phyloP scores from a whole-genome alignment of 2,329 filamentous ascomycete genomes.

The Alternaria dauci region DNA sequence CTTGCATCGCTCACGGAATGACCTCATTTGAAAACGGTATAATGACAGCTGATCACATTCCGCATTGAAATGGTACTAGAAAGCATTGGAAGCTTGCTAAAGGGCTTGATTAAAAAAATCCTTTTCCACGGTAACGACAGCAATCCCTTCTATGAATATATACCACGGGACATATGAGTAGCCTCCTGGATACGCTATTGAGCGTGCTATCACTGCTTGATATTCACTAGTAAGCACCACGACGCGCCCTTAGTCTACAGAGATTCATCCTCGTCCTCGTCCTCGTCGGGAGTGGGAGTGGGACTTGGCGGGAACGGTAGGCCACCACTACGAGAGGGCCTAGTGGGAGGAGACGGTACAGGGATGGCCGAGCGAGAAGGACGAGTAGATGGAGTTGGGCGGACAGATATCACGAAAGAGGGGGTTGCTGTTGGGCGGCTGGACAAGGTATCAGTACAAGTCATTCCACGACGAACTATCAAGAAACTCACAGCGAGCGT shows the following conservation, averaged over 20 bases:
- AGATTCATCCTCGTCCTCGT: slow-evolving; percentile 2
- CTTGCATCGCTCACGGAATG: background rate
- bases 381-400: slow-evolving; percentile 5
- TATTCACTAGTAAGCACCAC: background rate
- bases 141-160: background rate
- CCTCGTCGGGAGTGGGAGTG: slow-evolving; percentile 8
- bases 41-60: background rate
- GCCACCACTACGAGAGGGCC: slow-evolving; percentile 5
- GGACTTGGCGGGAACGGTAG: slow-evolving; percentile 11
- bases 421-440: slow-evolving; percentile 10
- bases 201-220: background rate
- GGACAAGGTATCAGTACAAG: background rate
- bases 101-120: background rate
- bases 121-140: slow-evolving; percentile 4
- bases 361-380: background rate
- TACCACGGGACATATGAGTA: background rate
- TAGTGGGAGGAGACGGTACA: slow-evolving; percentile 6
- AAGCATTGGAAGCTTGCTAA: background rate
- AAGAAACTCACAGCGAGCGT: background rate
- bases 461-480: background rate
- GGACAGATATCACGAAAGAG: slow-evolving; percentile 20
- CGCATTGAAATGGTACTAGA: background rate
- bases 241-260: background rate
- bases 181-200: background rate
- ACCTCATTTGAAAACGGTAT: background rate